These are phyloP conservation scores for Pseudogymnoascus sp. DNA, from an alignment of 2,329 filamentous ascomycete genomes.

Conservation along the genomic window DNA sequence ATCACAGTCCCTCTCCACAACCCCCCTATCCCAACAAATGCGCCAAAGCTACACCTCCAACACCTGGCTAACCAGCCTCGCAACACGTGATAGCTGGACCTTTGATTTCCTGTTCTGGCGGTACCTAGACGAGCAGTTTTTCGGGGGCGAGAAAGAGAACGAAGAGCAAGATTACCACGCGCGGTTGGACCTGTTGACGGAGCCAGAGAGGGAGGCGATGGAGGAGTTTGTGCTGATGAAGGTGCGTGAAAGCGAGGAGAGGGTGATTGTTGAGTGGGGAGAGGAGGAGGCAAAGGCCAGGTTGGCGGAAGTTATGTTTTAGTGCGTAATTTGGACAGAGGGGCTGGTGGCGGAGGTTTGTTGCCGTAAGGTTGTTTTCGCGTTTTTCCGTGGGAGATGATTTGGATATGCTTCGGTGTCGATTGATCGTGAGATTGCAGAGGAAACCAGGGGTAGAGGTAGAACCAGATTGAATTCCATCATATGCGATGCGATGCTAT, in stretches of 20 bases:
- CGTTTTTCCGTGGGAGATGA: no score
- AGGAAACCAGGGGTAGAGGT: not conserved
- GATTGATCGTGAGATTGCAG: no score
- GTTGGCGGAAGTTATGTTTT: slow-evolving; percentile 18
- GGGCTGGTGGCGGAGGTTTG: no score
- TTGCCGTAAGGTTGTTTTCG: no score
- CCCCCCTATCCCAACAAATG: no score
- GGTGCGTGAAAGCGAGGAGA: slow-evolving; percentile 26
- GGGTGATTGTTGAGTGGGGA: slow-evolving; percentile 27
- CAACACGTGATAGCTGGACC: slow-evolving; percentile 32
- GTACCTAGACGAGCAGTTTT: slow-evolving; percentile 33
- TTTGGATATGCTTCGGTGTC: no score
- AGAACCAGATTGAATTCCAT: not conserved
- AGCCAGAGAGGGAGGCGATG: slow-evolving; percentile 25
- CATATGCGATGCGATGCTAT: not conserved
- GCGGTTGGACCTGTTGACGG: slow-evolving; percentile 23
- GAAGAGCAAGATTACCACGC: not conserved
- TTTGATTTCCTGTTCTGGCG: slow-evolving; percentile 37
- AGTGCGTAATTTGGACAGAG: no score
- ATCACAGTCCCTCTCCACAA: no score
- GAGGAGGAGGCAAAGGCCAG: slow-evolving; percentile 19
- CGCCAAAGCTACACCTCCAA: no score
- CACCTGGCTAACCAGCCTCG: no score
- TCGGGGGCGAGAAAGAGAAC: slow-evolving; percentile 24
- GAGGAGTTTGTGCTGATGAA: slow-evolving; percentile 30